Conservation (phyloP, 2,329 filamentous ascomycete genomes). For the Colletotrichum sublineola region DNA sequence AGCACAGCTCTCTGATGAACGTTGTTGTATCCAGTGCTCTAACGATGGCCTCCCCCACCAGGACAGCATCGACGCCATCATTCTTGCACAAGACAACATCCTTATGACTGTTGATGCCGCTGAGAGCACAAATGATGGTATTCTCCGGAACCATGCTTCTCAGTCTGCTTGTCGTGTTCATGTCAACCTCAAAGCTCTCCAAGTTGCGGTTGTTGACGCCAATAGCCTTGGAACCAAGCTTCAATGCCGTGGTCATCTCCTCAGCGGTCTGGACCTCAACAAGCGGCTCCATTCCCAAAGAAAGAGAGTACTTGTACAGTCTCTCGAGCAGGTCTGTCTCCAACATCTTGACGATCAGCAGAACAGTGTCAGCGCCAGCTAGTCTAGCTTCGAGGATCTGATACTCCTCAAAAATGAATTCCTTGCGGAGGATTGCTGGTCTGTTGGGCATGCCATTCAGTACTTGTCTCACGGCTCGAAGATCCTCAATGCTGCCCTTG, state of each 20-base stretch:
- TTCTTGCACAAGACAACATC: slow-evolving; percentile 90
- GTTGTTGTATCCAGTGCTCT: slow-evolving; percentile 82
- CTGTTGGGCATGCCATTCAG: slow-evolving; percentile 93
- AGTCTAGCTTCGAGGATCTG: slow-evolving; percentile 95
- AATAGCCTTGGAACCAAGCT: slow-evolving; percentile 89
- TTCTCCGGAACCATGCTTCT: slow-evolving; percentile 87
- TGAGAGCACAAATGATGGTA: slow-evolving; percentile 92
- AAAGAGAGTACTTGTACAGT: slow-evolving; percentile 89
- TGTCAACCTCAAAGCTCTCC: slow-evolving; percentile 95
- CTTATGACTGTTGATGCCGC: slow-evolving; percentile 89
- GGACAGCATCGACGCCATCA: slow-evolving; percentile 90
- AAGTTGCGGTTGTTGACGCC: slow-evolving; percentile 98
- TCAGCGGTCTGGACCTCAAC: slow-evolving; percentile 96
- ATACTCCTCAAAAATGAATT: slow-evolving; percentile 98
- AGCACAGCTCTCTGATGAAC: slow-evolving; percentile 89
- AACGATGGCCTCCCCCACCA: slow-evolving; percentile 98
- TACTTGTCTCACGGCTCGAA: slow-evolving; percentile 87
- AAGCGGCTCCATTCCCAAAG: slow-evolving; percentile 95
- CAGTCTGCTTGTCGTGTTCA: slow-evolving; percentile 89
- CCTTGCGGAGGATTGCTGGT: slow-evolving; percentile 92
- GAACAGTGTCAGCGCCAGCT: slow-evolving; percentile 92
- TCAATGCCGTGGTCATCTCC: slow-evolving; percentile 90
- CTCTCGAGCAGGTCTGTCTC: slow-evolving; percentile 78
- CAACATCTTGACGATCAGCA: slow-evolving; percentile 99
- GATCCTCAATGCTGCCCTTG: slow-evolving; percentile 95